A percentile compares a stretch with the other conserved stretches of the same genome.
Evolutionary conservation across 2,329 filamentous ascomycete genomes (phyloP).

Genomic region (Diaporthe caulivora): DNA sequence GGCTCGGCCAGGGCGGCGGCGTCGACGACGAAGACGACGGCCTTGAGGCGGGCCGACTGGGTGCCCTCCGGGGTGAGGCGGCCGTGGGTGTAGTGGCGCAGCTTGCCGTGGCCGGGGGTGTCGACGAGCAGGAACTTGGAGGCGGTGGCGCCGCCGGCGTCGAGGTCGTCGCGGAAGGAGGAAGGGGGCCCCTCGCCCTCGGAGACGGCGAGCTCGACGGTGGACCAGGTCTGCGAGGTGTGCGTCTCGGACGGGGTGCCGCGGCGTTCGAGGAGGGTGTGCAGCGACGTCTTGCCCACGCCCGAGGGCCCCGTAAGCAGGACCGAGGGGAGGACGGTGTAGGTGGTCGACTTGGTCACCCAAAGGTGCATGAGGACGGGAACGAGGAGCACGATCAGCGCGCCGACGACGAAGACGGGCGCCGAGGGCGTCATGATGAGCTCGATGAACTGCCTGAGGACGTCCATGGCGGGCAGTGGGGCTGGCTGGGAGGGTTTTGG

Average conservation of each 20-base stretch:
- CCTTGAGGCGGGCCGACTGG: constrained; percentile 66
- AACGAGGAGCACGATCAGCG: constrained; percentile 77
- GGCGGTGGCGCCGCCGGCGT: constrained; percentile 66
- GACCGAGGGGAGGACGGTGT: constrained; percentile 79
- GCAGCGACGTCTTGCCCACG: constrained; percentile 87
- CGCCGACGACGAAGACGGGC: constrained; percentile 74
- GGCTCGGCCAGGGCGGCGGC: constrained; percentile 75
- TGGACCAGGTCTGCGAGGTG: constrained; percentile 64
- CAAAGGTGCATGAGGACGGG: constrained; percentile 83
- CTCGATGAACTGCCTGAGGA: constrained; percentile 59
- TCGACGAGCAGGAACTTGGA: constrained; percentile 84
- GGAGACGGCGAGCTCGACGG: constrained; percentile 68
- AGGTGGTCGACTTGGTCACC: constrained; percentile 76
- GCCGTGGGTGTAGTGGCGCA: constrained; percentile 77
- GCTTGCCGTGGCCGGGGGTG: constrained; percentile 95
- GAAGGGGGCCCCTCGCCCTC: constrained; percentile 54
- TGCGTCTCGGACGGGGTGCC: constrained; percentile 60
- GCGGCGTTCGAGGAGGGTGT: constrained; percentile 78
- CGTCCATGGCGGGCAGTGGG: constrained; percentile 50
- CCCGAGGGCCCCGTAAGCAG: constrained; percentile 85
- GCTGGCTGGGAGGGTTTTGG: not conserved
- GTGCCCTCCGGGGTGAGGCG: constrained; percentile 54
- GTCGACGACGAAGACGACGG: constrained; percentile 91
- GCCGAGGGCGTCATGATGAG: constrained; percentile 70
- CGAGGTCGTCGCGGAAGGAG: constrained; percentile 67